phyloP scores from a whole-genome alignment of 73 alveolate genomes.

The Blepharisma japonicum region DNA sequence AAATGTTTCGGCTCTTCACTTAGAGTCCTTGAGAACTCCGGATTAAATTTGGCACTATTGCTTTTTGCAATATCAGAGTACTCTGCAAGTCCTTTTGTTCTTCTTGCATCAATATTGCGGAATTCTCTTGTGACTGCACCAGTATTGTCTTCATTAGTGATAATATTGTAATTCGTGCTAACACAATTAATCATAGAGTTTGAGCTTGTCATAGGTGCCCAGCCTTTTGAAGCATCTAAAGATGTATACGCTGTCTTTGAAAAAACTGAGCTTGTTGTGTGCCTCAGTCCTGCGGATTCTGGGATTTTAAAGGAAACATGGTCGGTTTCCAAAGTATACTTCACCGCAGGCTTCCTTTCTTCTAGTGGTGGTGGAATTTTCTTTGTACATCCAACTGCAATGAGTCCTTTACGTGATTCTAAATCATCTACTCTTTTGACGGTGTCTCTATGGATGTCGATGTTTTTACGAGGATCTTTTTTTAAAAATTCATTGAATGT shows the following conservation, averaged over 20 bases:
- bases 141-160: neutral
- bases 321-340: neutral
- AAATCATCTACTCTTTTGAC: conserved; percentile 10
- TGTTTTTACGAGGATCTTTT: conserved; percentile 33
- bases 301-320: neutral
- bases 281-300: neutral
- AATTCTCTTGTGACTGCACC: neutral
- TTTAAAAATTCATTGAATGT: conserved; percentile 12
- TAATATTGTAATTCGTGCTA: conserved; percentile 8
- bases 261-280: neutral
- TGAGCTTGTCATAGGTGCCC: neutral
- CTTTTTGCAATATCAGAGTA: conserved; percentile 63
- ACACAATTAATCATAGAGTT: neutral
- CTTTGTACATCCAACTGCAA: conserved; percentile 29
- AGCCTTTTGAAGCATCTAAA: neutral
- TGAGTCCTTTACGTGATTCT: neutral
- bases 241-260: no score
- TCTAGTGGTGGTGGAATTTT: neutral
- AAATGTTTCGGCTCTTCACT: conserved; percentile 67
- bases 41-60: conserved; percentile 47
- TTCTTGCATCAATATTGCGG: conserved; percentile 25
- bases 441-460: conserved; percentile 39
- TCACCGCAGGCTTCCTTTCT: neutral
- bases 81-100: conserved; percentile 73
- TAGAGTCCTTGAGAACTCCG: no score